phyloP scores from a whole-genome alignment of 2,329 filamentous ascomycete species.

The Aspergillus sp. region DNA sequence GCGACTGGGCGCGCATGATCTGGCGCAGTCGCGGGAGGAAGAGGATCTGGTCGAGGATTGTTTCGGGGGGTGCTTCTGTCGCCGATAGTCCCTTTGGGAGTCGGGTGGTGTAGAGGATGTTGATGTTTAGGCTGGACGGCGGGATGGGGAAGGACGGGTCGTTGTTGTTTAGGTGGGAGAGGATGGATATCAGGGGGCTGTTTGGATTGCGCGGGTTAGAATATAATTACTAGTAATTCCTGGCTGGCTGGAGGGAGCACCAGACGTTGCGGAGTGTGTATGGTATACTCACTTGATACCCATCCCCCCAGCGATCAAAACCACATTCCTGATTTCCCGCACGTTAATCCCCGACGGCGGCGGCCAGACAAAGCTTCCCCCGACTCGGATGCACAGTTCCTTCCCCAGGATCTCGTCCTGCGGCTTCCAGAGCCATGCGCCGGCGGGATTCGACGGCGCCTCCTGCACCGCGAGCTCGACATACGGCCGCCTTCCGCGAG shows the following conservation, averaged over 20 bases:
- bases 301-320: constrained; percentile 73
- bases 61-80: constrained; percentile 5
- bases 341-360: constrained; percentile 39
- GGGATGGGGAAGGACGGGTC: constrained; percentile 30
- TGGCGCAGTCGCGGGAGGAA: constrained; percentile 39
- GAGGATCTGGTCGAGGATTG: constrained; percentile 29
- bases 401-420: constrained; percentile 47
- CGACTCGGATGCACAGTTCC: constrained; percentile 59
- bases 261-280: no score
- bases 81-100: constrained; percentile 13
- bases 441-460: constrained; percentile 60
- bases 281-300: constrained; percentile 59
- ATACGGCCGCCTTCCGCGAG: constrained; percentile 37
- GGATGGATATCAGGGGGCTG: constrained; percentile 64
- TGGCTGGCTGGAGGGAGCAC: no score
- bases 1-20: constrained; percentile 22
- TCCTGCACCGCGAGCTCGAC: constrained; percentile 71
- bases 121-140: constrained; percentile 36
- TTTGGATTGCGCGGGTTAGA: no score
- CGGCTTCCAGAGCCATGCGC: constrained; percentile 64
- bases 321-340: constrained; percentile 45
- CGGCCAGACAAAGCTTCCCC: constrained; percentile 74
- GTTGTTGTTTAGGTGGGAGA: constrained; percentile 45
- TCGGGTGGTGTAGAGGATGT: constrained; percentile 56
- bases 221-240: no score